Evolutionary conservation across 495 filamentous ascomycete genomes (phyloP).

Genomic region (Podospora australis): DNA sequence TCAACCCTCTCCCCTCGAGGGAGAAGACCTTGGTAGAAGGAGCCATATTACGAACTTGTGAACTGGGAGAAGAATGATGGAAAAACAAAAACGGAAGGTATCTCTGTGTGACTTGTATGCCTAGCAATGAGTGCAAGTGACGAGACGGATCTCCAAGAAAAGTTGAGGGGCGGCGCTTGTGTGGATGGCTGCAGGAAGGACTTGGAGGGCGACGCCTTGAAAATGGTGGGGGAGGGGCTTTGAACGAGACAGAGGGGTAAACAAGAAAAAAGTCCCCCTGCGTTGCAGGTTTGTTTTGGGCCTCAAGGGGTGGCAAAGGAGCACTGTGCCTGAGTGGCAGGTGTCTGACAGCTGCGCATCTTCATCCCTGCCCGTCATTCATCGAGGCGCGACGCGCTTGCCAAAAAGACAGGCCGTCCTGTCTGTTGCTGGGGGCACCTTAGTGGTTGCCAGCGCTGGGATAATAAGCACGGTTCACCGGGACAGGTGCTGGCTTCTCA

Average conservation of each 20-base stretch:
- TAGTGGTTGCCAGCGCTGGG: too few species aligned
- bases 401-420: too few species aligned
- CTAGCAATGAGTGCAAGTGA: too few species aligned
- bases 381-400: too few species aligned
- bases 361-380: background rate
- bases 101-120: too few species aligned
- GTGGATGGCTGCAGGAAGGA: constrained; percentile 7
- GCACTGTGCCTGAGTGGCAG: background rate
- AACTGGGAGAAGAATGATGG: background rate
- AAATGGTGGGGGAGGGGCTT: constrained; percentile 22
- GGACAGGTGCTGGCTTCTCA: too few species aligned
- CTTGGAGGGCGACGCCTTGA: constrained; percentile 4
- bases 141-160: too few species aligned
- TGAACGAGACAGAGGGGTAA: constrained; percentile 16
- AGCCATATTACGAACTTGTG: constrained; percentile 34
- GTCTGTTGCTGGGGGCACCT: too few species aligned
- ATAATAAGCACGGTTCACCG: too few species aligned
- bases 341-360: constrained; percentile 1
- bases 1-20: constrained; percentile 82
- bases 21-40: constrained; percentile 65
- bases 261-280: constrained; percentile 9
- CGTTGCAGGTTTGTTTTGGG: constrained; percentile 3
- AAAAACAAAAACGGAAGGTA: background rate
- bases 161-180: too few species aligned
- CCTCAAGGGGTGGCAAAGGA: constrained; percentile 2